phyloP scores from a whole-genome alignment of 257 asterid species.

The Solanum sejunctum region DNA sequence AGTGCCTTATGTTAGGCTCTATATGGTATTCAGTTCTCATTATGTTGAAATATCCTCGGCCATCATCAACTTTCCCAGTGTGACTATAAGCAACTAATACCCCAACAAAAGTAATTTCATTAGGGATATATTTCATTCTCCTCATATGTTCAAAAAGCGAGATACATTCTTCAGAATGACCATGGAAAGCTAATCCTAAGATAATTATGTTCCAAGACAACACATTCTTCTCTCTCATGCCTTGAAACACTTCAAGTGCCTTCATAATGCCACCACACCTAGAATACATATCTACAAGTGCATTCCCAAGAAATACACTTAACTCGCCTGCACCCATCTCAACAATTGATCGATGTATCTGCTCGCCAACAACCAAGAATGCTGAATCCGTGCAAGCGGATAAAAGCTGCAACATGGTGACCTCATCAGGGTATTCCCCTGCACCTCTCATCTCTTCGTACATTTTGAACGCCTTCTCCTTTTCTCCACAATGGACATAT shows the following conservation, averaged over 20 bases:
- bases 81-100: conserved; percentile 59
- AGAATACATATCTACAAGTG: conserved; percentile 67
- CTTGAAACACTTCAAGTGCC: conserved; percentile 36
- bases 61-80: conserved; percentile 50
- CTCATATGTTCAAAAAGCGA: conserved; percentile 58
- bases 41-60: conserved; percentile 32
- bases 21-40: conserved; percentile 32
- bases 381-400: conserved; percentile 62
- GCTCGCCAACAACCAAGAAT: conserved; percentile 52
- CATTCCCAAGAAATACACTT: conserved; percentile 39
- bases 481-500: conserved; percentile 33
- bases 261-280: conserved; percentile 52
- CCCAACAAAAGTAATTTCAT: conserved; percentile 51
- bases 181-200: conserved; percentile 48
- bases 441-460: conserved; percentile 36
- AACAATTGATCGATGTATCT: conserved; percentile 31
- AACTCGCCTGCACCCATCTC: conserved; percentile 30
- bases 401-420: conserved; percentile 59
- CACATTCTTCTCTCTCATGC: conserved; percentile 47
- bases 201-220: conserved; percentile 56
- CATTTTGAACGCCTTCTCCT: conserved; percentile 41
- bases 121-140: conserved; percentile 28
- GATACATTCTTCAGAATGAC: conserved; percentile 40
- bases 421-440: conserved; percentile 48
- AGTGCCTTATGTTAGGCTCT: conserved; percentile 44